phyloP scores from a whole-genome alignment of 139 green algal species.

The Pedinophyceae sp. region DNA sequence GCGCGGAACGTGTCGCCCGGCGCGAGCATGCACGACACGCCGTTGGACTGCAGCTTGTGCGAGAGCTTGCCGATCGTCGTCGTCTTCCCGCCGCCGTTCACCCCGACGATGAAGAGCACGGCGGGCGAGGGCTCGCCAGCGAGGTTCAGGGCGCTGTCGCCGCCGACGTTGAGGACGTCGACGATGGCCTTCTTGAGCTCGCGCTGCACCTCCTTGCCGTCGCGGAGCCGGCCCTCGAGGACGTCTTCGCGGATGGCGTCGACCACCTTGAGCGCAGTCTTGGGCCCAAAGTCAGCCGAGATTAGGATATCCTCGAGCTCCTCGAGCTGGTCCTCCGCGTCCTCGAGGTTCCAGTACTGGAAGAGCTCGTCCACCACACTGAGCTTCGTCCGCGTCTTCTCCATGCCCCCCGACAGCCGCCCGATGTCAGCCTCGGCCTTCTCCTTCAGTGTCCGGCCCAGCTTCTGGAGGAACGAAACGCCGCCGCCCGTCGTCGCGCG shows the following conservation, averaged over 20 bases:
- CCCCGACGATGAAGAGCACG: conserved; percentile 78
- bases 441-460: conserved; percentile 75
- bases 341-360: conserved; percentile 80
- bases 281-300: conserved; percentile 79
- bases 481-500: too few species aligned
- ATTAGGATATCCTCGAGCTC: conserved; percentile 88
- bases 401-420: conserved; percentile 72
- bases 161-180: conserved; percentile 17
- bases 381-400: conserved; percentile 75
- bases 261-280: conserved; percentile 64
- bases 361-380: conserved; percentile 89
- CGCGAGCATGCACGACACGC: conserved; percentile 63
- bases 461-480: conserved; percentile 30
- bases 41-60: conserved; percentile 42
- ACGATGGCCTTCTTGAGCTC: conserved; percentile 39
- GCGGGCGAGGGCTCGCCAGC: conserved; percentile 21
- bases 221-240: conserved; percentile 17
- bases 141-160: conserved; percentile 20
- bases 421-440: conserved; percentile 76
- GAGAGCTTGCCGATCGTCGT: conserved; percentile 91
- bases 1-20: conserved; percentile 94
- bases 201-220: conserved; percentile 6
- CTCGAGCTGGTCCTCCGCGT: conserved; percentile 75
- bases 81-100: conserved; percentile 92
- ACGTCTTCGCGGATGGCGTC: conserved; percentile 62